phyloP scores from a whole-genome alignment of 768 basidiomycete species.

The Leucocoprinus leucothites region DNA sequence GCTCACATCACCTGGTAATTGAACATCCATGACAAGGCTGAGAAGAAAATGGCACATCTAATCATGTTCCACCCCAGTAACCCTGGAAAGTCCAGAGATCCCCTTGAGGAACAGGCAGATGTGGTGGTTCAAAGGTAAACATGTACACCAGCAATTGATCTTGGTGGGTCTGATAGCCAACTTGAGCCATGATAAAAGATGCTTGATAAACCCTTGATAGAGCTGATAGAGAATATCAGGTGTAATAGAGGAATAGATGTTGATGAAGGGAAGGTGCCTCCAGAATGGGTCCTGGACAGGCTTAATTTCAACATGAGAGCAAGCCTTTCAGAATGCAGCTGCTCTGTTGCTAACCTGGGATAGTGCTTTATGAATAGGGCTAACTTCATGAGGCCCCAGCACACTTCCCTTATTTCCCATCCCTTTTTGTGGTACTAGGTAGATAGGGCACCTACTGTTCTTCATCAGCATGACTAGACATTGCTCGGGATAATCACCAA shows the following conservation, averaged over 20 bases:
- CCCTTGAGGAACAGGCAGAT: conserved; percentile 32
- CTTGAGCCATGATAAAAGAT: conserved; percentile 35
- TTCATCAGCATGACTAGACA: conserved; percentile 29
- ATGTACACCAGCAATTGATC: conserved; percentile 30
- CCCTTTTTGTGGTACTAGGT: conserved; percentile 16
- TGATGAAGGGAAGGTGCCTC: background rate
- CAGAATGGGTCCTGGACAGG: background rate
- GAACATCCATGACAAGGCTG: conserved; percentile 25
- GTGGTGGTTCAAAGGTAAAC: conserved; percentile 32
- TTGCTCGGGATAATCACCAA: conserved; percentile 45
- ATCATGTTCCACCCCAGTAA: conserved; percentile 33
- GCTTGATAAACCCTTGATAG: conserved; percentile 30
- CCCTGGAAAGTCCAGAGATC: conserved; percentile 25
- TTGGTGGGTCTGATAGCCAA: conserved; percentile 23
- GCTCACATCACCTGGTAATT: conserved; percentile 13
- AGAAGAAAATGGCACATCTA: conserved; percentile 29
- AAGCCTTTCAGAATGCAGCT: background rate
- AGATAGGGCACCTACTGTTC: conserved; percentile 26
- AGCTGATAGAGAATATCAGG: conserved; percentile 40
- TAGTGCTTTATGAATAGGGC: background rate
- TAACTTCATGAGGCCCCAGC: conserved; percentile 13
- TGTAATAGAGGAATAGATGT: conserved; percentile 40
- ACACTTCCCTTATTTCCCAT: conserved; percentile 15
- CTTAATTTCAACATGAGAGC: background rate
- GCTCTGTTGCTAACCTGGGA: background rate